Evolutionary conservation across 352 stramenopile species (phyloP).

Genomic region (Globisporangium emineosum): DNA sequence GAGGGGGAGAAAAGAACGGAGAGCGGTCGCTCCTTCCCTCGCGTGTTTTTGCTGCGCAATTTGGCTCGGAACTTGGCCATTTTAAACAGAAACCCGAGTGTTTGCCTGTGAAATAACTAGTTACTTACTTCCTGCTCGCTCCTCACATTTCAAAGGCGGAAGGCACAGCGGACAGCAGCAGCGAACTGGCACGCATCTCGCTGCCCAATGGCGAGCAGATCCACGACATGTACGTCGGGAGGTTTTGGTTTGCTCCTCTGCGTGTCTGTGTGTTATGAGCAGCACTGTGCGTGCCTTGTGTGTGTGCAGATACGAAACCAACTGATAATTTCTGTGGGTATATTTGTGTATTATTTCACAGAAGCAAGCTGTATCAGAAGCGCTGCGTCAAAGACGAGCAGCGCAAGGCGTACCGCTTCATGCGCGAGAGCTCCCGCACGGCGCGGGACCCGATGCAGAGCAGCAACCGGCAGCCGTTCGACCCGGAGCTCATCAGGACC

Average conservation of each 20-base stretch:
- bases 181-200: conserved; percentile 35
- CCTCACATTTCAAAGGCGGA: conserved; percentile 8
- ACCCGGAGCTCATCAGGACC: conserved; percentile 35
- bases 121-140: conserved; percentile 4
- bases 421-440: conserved; percentile 34
- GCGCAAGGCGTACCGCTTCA: conserved; percentile 51
- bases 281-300: not conserved
- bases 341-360: conserved; percentile 7
- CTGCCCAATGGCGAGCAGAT: conserved; percentile 68
- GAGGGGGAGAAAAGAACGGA: not conserved
- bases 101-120: not conserved
- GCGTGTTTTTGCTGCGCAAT: conserved; percentile 1
- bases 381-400: conserved; percentile 64
- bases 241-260: not conserved
- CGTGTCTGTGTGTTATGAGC: not conserved
- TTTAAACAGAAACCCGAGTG: not conserved
- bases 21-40: not conserved
- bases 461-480: conserved; percentile 43
- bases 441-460: conserved; percentile 24
- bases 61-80: not conserved
- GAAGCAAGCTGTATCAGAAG: conserved; percentile 69
- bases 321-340: not conserved
- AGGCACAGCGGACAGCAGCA: not conserved
- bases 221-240: conserved; percentile 52
- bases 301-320: not conserved